Base-by-base conservation (phyloP, 1,139 yeast genomes). In the Geotrichum bryndzae region DNA sequence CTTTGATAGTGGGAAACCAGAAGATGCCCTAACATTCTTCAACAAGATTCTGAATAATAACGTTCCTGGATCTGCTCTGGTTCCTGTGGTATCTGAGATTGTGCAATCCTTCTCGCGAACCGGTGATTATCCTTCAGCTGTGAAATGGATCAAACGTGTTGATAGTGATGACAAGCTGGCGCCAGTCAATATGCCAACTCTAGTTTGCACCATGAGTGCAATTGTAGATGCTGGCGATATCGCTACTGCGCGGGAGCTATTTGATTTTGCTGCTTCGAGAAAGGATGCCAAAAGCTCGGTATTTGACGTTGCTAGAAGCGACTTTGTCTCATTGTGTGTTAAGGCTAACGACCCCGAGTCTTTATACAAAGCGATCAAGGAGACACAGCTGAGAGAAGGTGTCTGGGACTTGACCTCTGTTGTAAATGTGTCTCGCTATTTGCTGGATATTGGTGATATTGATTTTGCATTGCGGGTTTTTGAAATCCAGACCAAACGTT, bases 341-440 rank as follows among this genome's bases (percentile, higher is more conserved):
- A 63, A 62, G 13, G 31, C 64, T 7, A 58, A 66, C 31, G 59
- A 65, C 22, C 52, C 59, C 22, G 68, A 66, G 5, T 63, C 67
- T 27, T 60, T 76, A 22, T 64, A 68, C 60, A 70, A 73, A 63
- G 73, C 68, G 7, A 64, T 76, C 51, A 67, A 69, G 29, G 78
- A 76, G 62, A 64, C 75, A 6, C 70, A 68, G 22, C 57, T 72
- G 7, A 66, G 72, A 45, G 67, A 66, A 11, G 74, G 72, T 10
- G 62, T 68, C 3, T 73, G 76, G 76, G 76, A 74, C 55, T 72
- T 72, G 13, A 64, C 72, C 3, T 73, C 77, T 1, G 56, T 72
- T 5, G 63, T 68, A 1, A 65, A 61, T 10, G 72, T 68, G 2
- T 60, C 68, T 33, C 58, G 64, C 25, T 66, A 60, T 54, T 66